Evolutionary conservation across 345 rosid species (phyloP), one percentile per base, ranked within the genome.

Genomic region (Brassica carinata): DNA sequence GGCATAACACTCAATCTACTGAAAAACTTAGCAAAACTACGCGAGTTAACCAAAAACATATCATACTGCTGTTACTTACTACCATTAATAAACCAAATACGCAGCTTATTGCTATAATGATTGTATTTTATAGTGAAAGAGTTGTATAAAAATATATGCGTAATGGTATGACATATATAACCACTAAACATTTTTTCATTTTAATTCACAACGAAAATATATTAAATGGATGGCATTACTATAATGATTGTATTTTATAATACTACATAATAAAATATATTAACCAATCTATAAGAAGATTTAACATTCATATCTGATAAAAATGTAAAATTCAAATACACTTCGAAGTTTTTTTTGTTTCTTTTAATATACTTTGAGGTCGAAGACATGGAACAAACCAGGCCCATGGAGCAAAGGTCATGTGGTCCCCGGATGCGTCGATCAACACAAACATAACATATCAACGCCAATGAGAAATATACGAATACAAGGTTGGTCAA

Each of bases 401-500:
- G 72, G 36, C 66, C 75, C 76, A 64, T 69, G 67, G 40, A 53
- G 76, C 79, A 75, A n/a, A 64, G 61, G 57, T 70, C 79, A 70
- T 64, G 79, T 80, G 72, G 83, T 59, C 79, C 83, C 76, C 38
- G 2, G 45, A 36, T 80, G 83, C 29, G 17, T 38, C 43, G 29
- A 64, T 63, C 72, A 29, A 71, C 77, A 64, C 68, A 55, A 57
- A 75, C 80, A 81, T 71, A 71, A 74, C 83, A 80, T 69, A 70
- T 59, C 76, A 64, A 55, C 75, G 63, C 76, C 76, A 63, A 13
- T 29, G 48, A 71, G 9, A 64, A 69, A 64, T 63, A 64, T 36
- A 64, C 38, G 69, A 33, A 62, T 69, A 68, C 67, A 80, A 75
- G 76, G 83, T 75, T 80, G 83, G 67, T 75, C 72, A 33, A 79